Base-by-base conservation (phyloP, 169 alveolate genomes). In the Plasmodium chabaudi region DNA sequence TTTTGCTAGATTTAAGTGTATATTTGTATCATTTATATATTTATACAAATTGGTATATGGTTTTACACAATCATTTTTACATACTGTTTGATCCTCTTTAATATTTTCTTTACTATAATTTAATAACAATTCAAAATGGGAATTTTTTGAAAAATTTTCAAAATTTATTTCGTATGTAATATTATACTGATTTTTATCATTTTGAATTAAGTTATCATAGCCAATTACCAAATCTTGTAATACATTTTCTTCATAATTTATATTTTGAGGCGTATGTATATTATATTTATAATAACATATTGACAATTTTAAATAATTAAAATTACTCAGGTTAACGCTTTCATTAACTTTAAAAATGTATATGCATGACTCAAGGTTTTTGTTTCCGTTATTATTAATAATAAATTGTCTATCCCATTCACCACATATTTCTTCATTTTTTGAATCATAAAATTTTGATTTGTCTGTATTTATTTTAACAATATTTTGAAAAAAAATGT, bases 261-360 rank as follows among this genome's bases (percentile, higher is more conserved):
- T 67, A 59, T 64, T 46, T 9, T 47, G 72, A 34, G 71, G 79
- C 15, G 34, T 27, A 70, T 79, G 34, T 65, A 79, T 56, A 79
- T 79, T 79, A 67, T 79, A 79, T 70, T 79, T 79, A 79, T 25
- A 64, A 79, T 79, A 79, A 53, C 56, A 67, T 79, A 79, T 25
- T n/a, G 47, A 9, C 57, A 79, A 79, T 27, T 79, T 79, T 67
- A 79, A 34, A 79, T 44, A 79, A 59, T 65, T 17, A n/a, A 65
- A 17, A 25, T 59, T 44, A 64, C 25, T 42, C 27, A 79, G 42
- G 39, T 13, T 17, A 67, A 46, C 5, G 12, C 27, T 13, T 65
- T 79, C 73, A 59, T 69, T 44, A 59, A 34, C 9, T 67, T 67
- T 79, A 59, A 79, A 79, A 51, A 42, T 27, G 53, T 65, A 79